Evolutionary conservation across 2,329 filamentous ascomycete genomes (phyloP).

Genomic region (Sphaerulina vaccinii): DNA sequence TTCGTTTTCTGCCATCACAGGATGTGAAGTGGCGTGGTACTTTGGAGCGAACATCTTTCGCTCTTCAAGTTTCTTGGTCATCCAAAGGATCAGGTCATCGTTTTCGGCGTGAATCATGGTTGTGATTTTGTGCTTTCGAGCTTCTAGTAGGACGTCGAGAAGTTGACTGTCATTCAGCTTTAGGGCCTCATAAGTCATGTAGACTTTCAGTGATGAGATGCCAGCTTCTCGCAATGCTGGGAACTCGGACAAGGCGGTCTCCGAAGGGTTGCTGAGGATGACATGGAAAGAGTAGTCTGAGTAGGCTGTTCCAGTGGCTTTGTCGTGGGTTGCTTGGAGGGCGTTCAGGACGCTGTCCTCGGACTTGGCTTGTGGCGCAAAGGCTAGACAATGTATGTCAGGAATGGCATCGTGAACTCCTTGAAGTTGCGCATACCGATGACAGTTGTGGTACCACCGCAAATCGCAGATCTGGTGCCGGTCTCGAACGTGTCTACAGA

Average conservation of each 20-base stretch:
- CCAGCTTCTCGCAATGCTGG: constrained; percentile 30
- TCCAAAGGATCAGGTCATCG: constrained; percentile 55
- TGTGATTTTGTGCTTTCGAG: constrained; percentile 44
- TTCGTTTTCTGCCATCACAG: constrained; percentile 52
- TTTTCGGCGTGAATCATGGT: constrained; percentile 60
- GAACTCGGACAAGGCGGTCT: constrained; percentile 35
- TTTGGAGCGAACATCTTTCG: constrained; percentile 50
- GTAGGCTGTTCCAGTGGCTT: constrained; percentile 48
- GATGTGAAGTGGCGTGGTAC: constrained; percentile 53
- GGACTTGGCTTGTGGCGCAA: constrained; percentile 40
- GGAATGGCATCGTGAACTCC: background rate
- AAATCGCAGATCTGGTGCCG: constrained; percentile 47
- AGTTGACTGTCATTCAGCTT: background rate
- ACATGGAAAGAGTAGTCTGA: constrained; percentile 49
- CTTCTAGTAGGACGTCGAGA: background rate
- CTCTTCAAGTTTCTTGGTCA: constrained; percentile 54
- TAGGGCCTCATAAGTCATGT: background rate
- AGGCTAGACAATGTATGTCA: no score
- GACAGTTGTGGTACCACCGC: constrained; percentile 51
- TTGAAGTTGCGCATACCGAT: constrained; percentile 27
- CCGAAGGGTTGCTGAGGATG: constrained; percentile 41
- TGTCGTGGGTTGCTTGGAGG: constrained; percentile 44
- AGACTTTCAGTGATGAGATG: background rate
- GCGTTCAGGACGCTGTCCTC: constrained; percentile 47
- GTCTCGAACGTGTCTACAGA: constrained; percentile 44